phyloP scores from a whole-genome alignment of 345 rosid species.

The Eucalyptus marginata region DNA sequence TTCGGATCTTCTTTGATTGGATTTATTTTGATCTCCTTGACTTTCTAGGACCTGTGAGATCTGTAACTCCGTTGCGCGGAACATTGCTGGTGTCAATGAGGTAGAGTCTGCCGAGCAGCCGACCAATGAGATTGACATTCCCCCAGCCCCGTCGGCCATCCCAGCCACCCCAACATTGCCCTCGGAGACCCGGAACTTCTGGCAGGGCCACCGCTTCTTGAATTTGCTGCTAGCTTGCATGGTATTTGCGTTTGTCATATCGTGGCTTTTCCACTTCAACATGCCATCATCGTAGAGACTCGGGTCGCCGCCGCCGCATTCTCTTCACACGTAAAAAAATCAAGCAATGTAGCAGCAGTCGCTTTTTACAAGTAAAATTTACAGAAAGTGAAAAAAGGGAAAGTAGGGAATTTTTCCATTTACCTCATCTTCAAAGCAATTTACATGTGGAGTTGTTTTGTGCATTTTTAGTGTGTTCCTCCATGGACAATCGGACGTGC shows the following conservation, averaged over 20 bases:
- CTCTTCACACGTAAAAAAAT: not conserved
- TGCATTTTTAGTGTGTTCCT: not conserved
- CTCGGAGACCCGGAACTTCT: slow-evolving; percentile 55
- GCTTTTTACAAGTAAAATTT: not conserved
- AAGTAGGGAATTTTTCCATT: not conserved
- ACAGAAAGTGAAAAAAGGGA: not conserved
- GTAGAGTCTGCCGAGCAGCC: slow-evolving; percentile 24
- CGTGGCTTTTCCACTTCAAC: slow-evolving; percentile 57
- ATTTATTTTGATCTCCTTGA: not conserved
- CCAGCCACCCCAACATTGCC: slow-evolving; percentile 6
- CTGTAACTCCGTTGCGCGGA: slow-evolving; percentile 68
- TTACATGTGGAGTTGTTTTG: not conserved
- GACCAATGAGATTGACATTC: slow-evolving; percentile 13
- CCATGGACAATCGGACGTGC: not conserved
- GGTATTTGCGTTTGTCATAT: slow-evolving; percentile 34
- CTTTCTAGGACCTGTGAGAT: slow-evolving; percentile 75
- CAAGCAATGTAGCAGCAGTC: not conserved
- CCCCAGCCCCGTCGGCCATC: not conserved
- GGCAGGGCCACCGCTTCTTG: slow-evolving; percentile 24
- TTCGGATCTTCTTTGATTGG: not conserved
- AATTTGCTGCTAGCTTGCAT: slow-evolving; percentile 40
- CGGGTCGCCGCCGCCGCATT: not conserved
- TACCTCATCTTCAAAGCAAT: not conserved
- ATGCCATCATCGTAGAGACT: slow-evolving; percentile 32
- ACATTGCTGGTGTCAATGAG: slow-evolving; percentile 48